phyloP scores from a whole-genome alignment of 495 filamentous ascomycete genomes.

The Neurospora hispaniola region DNA sequence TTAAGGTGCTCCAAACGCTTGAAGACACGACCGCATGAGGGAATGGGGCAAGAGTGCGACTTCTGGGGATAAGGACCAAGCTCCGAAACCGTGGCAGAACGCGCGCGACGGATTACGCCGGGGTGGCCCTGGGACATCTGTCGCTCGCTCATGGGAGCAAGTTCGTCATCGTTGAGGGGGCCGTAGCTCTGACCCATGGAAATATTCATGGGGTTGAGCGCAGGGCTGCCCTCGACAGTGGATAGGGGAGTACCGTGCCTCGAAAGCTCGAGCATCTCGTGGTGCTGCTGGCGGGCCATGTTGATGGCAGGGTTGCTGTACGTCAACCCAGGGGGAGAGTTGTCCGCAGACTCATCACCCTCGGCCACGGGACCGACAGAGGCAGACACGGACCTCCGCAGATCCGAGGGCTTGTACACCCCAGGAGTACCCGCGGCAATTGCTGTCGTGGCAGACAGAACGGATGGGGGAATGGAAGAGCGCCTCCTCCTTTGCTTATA shows the following conservation, averaged over 20 bases:
- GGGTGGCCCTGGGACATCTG: constrained; percentile 51
- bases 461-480: constrained; percentile 75
- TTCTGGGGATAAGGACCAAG: constrained; percentile 94
- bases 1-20: constrained; percentile 99
- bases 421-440: constrained; percentile 43
- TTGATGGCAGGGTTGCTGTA: constrained; percentile 54
- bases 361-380: constrained; percentile 78
- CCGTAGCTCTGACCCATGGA: constrained; percentile 54
- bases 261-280: constrained; percentile 72
- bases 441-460: constrained; percentile 52
- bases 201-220: constrained; percentile 54
- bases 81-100: constrained; percentile 95
- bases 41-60: constrained; percentile 97
- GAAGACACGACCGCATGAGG: constrained; percentile 91
- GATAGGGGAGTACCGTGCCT: constrained; percentile 80
- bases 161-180: constrained; percentile 53
- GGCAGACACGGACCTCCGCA: constrained; percentile 82
- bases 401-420: constrained; percentile 66
- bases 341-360: constrained; percentile 57
- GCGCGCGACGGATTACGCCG: constrained; percentile 75
- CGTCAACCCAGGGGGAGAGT: constrained; percentile 57
- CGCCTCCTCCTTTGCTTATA: constrained; percentile 95
- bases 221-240: constrained; percentile 65
- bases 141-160: constrained; percentile 49
- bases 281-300: constrained; percentile 51